These are phyloP conservation scores for Ilyonectria destructans DNA, from an alignment of 2,329 filamentous ascomycete species.

Conservation along the genomic window DNA sequence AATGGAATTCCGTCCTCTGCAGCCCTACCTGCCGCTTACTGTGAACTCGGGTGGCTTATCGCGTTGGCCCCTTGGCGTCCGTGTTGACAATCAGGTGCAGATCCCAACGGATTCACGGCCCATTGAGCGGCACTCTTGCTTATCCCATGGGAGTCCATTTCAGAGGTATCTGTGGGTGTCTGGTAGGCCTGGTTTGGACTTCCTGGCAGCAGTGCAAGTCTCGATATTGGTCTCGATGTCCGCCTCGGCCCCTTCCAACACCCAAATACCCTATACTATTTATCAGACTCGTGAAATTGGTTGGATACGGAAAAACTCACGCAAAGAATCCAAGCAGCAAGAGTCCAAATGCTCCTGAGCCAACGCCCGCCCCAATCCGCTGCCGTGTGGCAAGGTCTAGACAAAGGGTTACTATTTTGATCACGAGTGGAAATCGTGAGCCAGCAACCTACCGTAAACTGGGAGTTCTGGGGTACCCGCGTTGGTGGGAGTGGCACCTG, in stretches of 20 bases:
- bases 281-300: slow-evolving; percentile 8
- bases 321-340: slow-evolving; percentile 37
- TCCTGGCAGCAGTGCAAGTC: background rate
- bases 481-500: background rate
- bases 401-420: background rate
- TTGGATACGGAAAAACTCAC: slow-evolving; percentile 12
- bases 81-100: background rate
- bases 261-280: slow-evolving; percentile 26
- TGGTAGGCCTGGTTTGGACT: too few species aligned
- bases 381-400: slow-evolving; percentile 31
- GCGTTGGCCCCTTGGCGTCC: background rate
- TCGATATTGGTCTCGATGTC: background rate
- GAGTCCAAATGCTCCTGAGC: slow-evolving; percentile 23
- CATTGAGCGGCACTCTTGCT: background rate
- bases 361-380: slow-evolving; percentile 31
- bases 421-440: background rate
- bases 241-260: slow-evolving; percentile 26
- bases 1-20: background rate
- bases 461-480: background rate
- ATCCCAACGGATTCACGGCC: background rate
- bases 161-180: too few species aligned
- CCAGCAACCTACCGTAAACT: background rate
- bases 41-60: background rate
- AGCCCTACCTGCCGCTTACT: background rate
- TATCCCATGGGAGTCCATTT: background rate